Conservation (phyloP, 2,329 filamentous ascomycete species). For the Aspergillus pseudoglaucus region DNA sequence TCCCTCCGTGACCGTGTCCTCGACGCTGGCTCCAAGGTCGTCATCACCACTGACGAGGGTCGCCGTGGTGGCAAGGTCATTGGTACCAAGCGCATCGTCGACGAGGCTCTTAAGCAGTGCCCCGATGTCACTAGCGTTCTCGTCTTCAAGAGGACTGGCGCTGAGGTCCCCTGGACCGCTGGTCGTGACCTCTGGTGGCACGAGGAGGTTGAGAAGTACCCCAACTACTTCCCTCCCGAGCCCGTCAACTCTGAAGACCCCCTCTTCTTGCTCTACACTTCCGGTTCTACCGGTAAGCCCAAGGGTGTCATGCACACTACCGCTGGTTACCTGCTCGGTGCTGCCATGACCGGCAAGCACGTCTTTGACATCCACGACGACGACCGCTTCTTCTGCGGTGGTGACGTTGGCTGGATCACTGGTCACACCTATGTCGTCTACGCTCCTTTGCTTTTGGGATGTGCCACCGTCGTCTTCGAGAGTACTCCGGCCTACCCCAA, state of each 20-base stretch:
- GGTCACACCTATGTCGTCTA: slow-evolving; percentile 98
- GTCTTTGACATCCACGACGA: slow-evolving; percentile 96
- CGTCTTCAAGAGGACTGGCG: slow-evolving; percentile 91
- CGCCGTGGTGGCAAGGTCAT: slow-evolving; percentile 95
- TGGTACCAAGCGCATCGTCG: slow-evolving; percentile 97
- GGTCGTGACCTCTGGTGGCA: slow-evolving; percentile 97
- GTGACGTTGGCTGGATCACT: slow-evolving; percentile 98
- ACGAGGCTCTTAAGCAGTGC: slow-evolving; percentile 94
- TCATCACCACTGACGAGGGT: slow-evolving; percentile 96
- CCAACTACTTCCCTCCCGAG: slow-evolving; percentile 83
- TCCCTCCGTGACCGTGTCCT: slow-evolving; percentile 91
- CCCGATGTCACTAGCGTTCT: slow-evolving; percentile 78
- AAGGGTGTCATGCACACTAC: slow-evolving; percentile 99
- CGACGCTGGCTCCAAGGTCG: slow-evolving; percentile 82
- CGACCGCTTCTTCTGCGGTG: slow-evolving; percentile 94
- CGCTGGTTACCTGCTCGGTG: slow-evolving; percentile 87
- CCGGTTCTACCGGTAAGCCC: slow-evolving; percentile 94
- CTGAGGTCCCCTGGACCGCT: slow-evolving; percentile 82
- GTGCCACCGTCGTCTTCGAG: slow-evolving; percentile 94
- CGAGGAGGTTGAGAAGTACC: slow-evolving; percentile 96
- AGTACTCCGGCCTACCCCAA: slow-evolving; percentile 95
- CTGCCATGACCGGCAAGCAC: slow-evolving; percentile 92
- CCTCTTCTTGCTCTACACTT: slow-evolving; percentile 95
- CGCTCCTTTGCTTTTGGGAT: slow-evolving; percentile 83
- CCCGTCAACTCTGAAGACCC: slow-evolving; percentile 89